Evolutionary conservation across 2,329 filamentous ascomycete genomes (phyloP), one percentile per base, ranked within the genome.

Genomic region (Lasiodiplodia citricola): DNA sequence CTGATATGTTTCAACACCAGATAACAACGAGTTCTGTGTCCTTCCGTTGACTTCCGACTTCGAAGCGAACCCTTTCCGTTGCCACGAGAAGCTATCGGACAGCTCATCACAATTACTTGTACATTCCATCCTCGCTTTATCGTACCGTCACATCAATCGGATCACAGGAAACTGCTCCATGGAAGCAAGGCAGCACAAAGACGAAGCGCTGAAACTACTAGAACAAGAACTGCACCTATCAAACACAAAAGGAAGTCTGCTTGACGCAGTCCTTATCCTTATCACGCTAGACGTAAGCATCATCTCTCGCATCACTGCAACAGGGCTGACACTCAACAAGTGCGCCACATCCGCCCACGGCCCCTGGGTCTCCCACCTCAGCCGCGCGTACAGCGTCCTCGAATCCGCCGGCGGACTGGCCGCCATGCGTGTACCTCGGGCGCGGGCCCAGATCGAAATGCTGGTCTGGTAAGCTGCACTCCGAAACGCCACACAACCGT

Each of bases 11-110:
- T 35, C 11, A 18, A 18, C n/a, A 2, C 25, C 14, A 62, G 57
- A 62, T 18, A 47, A 62, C 57, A 37, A 44, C 1, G 37, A 62
- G 16, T 62, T 62, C 21, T 62, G 57, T 4, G 25, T 28, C 10
- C 57, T 62, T 28, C 57, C 57, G 2, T 16, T 62, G 18, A 62
- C 57, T 4, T 47, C 38, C 10, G 57, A 62, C 37, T 47, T 62
- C 11, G 21, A 41, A 1, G 57, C 38, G 13, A 62, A 62, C 25
- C 57, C 57, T 3, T 62, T 62, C 28, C 57, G 57, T 2, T 41
- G 38, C 11, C 18, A 25, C 38, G 25, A 62, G 25, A 23, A 62
- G 14, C 28, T 35, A 1, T 62, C 38, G 1, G 50, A 16, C 18
- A 13, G 37, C 11, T 35, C 31, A 35, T 62, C 57, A 13, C 25